Conservation (phyloP, 176 grass and related monocot species). For the Avena eriantha region DNA sequence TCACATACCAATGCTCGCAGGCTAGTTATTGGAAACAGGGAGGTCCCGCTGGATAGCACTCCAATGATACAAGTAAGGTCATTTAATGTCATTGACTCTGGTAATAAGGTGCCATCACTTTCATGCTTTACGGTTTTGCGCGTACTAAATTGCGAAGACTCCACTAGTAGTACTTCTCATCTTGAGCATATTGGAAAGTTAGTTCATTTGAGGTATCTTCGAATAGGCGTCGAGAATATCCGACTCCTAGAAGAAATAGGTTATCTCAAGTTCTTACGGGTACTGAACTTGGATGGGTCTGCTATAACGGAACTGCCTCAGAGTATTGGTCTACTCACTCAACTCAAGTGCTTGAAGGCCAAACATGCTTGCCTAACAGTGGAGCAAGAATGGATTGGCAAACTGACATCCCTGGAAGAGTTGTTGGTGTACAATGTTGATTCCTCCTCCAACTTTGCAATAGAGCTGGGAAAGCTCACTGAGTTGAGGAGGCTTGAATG, state of each 20-base stretch:
- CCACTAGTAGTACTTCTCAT: too few relatives aligned
- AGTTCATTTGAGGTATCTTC: not conserved
- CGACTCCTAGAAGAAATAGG: not conserved
- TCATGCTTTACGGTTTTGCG: not conserved
- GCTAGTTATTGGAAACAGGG: not conserved
- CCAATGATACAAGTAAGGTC: not conserved
- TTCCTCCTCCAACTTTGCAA: not conserved
- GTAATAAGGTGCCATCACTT: not conserved
- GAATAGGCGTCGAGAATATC: fast-evolving
- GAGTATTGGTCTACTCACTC: not conserved
- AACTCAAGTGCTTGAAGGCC: slow-evolving; percentile 16
- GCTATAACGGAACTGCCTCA: fast-evolving
- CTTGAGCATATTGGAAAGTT: not conserved
- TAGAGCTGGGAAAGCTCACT: not conserved
- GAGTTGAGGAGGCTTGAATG: slow-evolving; percentile 2
- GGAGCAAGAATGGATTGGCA: not conserved
- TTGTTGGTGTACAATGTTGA: fast-evolving
- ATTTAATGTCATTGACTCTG: not conserved
- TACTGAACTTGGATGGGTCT: not conserved
- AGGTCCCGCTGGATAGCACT: too few relatives aligned
- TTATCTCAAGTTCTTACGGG: slow-evolving; percentile 21
- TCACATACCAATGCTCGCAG: not conserved
- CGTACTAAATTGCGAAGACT: not conserved
- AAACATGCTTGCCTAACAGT: fast-evolving
- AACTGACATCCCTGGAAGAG: not conserved